Evolutionary conservation across 2,329 filamentous ascomycete species (phyloP).

Genomic region (Venturiaceae sp.): DNA sequence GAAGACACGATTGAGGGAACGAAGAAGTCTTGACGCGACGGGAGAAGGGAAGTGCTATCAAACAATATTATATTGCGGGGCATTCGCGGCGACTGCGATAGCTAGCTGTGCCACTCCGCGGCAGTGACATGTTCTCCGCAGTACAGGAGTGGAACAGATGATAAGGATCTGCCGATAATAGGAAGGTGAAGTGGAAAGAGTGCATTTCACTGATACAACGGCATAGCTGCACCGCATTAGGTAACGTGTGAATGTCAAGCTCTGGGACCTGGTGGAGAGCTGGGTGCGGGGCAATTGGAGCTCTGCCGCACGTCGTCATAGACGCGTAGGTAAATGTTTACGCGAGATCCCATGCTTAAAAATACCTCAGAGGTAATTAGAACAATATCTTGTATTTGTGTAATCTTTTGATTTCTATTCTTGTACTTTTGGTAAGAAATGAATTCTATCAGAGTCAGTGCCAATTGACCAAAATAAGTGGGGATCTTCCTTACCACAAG

Average conservation of each 20-base stretch:
- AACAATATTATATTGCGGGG: background rate
- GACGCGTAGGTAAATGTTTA: background rate
- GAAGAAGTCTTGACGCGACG: background rate
- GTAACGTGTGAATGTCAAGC: background rate
- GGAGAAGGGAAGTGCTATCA: background rate
- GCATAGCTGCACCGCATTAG: background rate
- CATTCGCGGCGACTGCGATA: background rate
- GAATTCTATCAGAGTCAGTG: too few species aligned
- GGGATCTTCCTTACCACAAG: too few species aligned
- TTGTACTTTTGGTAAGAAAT: too few species aligned
- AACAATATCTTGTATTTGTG: background rate
- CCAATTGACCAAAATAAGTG: too few species aligned
- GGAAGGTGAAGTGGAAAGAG: background rate
- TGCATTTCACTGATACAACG: background rate
- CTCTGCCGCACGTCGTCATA: background rate
- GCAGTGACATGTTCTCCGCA: background rate
- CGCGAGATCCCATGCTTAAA: background rate
- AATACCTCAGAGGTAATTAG: background rate
- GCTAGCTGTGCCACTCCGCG: background rate
- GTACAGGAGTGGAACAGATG: background rate
- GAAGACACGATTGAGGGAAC: background rate
- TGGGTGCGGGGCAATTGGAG: background rate
- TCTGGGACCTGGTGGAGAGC: background rate
- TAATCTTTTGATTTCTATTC: background rate
- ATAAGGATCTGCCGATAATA: background rate